phyloP scores from a whole-genome alignment of 305 asterid species.

The Solanum chacoense region DNA sequence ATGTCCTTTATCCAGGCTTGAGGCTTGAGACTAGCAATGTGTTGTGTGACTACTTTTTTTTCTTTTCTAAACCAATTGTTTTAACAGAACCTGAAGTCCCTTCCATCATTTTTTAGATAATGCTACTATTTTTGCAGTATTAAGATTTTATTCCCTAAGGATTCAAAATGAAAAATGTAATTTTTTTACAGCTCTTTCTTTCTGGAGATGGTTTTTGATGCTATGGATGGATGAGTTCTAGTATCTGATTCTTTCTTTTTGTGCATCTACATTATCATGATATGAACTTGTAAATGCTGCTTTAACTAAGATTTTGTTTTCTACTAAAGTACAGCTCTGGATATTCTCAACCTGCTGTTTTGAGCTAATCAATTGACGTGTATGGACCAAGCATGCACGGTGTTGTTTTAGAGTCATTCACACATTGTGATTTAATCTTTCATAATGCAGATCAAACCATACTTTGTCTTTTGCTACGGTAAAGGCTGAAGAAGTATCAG shows the following conservation, averaged over 20 bases:
- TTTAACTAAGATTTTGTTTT: background rate
- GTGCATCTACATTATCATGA: background rate
- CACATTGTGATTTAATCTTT: background rate
- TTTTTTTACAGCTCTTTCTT: background rate
- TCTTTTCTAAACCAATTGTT: background rate
- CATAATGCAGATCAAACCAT: slow-evolving; percentile 40
- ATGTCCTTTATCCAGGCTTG: background rate
- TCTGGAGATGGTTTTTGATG: background rate
- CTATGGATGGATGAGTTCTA: background rate
- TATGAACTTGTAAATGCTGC: background rate
- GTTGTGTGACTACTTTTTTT: background rate
- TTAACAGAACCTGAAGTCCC: background rate
- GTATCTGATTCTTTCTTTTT: background rate
- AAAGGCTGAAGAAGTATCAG: slow-evolving; percentile 65
- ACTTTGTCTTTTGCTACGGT: slow-evolving; percentile 62
- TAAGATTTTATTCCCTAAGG: background rate
- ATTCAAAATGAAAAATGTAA: background rate
- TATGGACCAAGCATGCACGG: background rate
- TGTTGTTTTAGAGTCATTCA: background rate
- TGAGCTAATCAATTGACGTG: background rate
- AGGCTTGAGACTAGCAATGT: background rate
- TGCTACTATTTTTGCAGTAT: background rate
- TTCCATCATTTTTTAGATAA: background rate
- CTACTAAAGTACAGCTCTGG: background rate
- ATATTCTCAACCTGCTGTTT: background rate